Conservation (phyloP, 2,329 filamentous ascomycete species). For the Fusarium lateritium region DNA sequence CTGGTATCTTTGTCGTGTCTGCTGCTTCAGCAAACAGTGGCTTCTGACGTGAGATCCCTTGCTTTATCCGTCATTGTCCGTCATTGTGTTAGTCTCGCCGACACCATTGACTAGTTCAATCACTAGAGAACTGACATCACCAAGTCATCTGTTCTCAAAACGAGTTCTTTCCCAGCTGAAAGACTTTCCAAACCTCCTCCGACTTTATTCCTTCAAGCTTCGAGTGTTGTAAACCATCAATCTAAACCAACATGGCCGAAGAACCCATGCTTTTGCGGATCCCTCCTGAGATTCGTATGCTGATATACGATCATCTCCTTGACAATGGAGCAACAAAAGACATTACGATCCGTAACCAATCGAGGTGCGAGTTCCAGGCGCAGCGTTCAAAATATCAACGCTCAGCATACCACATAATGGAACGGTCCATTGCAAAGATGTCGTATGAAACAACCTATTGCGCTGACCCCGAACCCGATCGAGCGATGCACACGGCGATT, state of each 20-base stretch:
- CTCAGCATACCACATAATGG: slow-evolving; percentile 59
- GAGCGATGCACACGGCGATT: slow-evolving; percentile 60
- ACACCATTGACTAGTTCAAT: slow-evolving; percentile 25
- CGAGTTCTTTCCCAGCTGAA: slow-evolving; percentile 2
- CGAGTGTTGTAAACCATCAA: neutral
- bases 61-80: slow-evolving; percentile 25
- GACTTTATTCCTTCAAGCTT: neutral
- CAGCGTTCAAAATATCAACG: slow-evolving; percentile 45
- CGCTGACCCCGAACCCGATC: slow-evolving; percentile 37
- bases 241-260: slow-evolving; percentile 36
- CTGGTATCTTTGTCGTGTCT: slow-evolving; percentile 28
- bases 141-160: slow-evolving; percentile 14
- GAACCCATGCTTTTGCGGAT: slow-evolving; percentile 52
- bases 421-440: slow-evolving; percentile 57
- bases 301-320: slow-evolving; percentile 62
- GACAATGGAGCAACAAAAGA: slow-evolving; percentile 56
- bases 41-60: slow-evolving; percentile 43
- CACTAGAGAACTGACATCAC: slow-evolving; percentile 28
- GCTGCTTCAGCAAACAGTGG: slow-evolving; percentile 8
- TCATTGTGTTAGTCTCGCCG: slow-evolving; percentile 20
- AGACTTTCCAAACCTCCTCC: neutral
- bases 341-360: slow-evolving; percentile 59
- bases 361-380: slow-evolving; percentile 44
- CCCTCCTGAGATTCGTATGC: slow-evolving; percentile 60
- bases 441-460: slow-evolving; percentile 69